Conservation (phyloP, 371 early-diverging fungal species). For the Apophysomyces variabilis region DNA sequence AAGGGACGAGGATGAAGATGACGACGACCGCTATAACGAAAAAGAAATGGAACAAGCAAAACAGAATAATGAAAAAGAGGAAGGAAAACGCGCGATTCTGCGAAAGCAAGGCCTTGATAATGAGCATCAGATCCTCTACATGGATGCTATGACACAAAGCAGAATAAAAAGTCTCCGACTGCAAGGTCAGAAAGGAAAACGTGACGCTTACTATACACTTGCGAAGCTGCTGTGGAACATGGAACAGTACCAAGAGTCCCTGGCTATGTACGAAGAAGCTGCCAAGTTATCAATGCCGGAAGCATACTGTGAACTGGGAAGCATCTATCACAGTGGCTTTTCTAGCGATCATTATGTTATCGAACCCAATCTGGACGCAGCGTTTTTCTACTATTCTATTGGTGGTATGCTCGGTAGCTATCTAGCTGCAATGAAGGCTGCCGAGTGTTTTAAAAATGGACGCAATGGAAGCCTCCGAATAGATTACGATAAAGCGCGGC, state of each 20-base stretch:
- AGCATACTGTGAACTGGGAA: not conserved
- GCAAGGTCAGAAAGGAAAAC: no score
- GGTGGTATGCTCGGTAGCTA: not conserved
- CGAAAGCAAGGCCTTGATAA: no score
- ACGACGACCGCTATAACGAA: no score
- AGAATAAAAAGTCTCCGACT: no score
- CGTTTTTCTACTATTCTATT: conserved; percentile 15
- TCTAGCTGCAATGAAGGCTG: not conserved
- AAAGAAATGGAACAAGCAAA: no score
- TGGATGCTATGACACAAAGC: no score
- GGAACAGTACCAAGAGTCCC: not conserved
- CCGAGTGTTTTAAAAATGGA: conserved; percentile 15
- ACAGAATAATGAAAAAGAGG: no score
- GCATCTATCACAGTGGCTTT: not conserved
- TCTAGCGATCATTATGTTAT: not conserved
- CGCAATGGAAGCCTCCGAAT: not conserved
- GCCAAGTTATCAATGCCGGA: not conserved
- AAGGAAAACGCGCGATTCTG: no score
- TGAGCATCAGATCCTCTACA: no score
- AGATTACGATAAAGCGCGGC: conserved; percentile 13
- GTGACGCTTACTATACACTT: not conserved
- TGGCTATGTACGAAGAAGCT: not conserved
- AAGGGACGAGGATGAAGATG: no score
- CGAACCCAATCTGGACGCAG: conserved; percentile 17
- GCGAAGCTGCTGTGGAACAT: not conserved